phyloP scores from a whole-genome alignment of 208 protist species.

The Blechomonas ayalai region DNA sequence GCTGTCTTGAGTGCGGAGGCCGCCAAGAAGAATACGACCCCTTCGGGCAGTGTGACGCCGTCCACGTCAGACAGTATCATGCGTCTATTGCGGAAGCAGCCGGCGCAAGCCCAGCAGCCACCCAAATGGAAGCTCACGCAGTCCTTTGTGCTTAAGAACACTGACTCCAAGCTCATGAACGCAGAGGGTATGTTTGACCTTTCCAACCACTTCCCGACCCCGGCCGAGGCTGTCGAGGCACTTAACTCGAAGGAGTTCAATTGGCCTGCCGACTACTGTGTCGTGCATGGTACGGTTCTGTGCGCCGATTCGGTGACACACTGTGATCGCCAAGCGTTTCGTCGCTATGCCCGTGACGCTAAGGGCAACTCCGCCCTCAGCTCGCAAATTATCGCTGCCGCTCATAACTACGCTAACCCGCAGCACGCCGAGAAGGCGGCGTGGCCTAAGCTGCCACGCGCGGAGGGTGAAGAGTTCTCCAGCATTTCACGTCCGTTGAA shows the following conservation, averaged over 20 bases:
- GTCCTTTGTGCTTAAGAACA: slow-evolving; percentile 58
- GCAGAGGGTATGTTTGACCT: slow-evolving; percentile 56
- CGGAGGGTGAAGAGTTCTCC: slow-evolving; percentile 26
- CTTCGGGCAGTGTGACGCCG: background rate
- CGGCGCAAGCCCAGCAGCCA: slow-evolving; percentile 7
- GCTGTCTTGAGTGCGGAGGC: slow-evolving; percentile 75
- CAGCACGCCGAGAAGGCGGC: slow-evolving; percentile 13
- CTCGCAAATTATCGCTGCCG: slow-evolving; percentile 12
- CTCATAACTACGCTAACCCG: background rate
- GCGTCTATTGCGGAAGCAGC: slow-evolving; percentile 18
- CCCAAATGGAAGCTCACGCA: slow-evolving; percentile 39
- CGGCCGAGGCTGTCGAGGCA: slow-evolving; percentile 48
- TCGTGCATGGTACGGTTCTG: slow-evolving; percentile 67
- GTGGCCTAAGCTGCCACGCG: slow-evolving; percentile 13
- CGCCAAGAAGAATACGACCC: slow-evolving; percentile 14
- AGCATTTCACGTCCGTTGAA: slow-evolving; percentile 28
- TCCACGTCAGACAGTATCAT: slow-evolving; percentile 19
- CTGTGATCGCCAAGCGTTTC: slow-evolving; percentile 56
- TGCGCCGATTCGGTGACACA: slow-evolving; percentile 50
- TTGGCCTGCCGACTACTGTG: slow-evolving; percentile 78
- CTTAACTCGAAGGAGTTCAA: slow-evolving; percentile 54
- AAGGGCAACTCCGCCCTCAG: slow-evolving; percentile 21
- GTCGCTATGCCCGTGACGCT: slow-evolving; percentile 65
- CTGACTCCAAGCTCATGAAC: slow-evolving; percentile 53
- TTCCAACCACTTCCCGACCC: slow-evolving; percentile 42